Conservation (phyloP, 768 basidiomycete genomes). For the Suillus subaureus region DNA sequence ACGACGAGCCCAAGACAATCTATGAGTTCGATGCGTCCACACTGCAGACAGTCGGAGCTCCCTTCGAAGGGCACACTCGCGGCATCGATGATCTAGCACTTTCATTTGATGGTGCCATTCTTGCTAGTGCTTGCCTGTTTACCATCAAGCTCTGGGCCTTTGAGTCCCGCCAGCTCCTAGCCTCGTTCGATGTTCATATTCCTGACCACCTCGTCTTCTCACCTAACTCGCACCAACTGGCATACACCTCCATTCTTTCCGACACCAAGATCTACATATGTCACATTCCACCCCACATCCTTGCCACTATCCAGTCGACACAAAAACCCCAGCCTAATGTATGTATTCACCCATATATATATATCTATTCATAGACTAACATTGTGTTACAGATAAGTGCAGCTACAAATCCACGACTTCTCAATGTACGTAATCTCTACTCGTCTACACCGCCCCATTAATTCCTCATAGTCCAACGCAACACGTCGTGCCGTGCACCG, state of each 20-base stretch:
- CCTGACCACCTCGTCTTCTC: not conserved
- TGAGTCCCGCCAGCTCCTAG: not conserved
- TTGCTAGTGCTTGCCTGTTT: not conserved
- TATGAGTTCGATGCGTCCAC: not conserved
- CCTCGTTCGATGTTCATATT: not conserved
- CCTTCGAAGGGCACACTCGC: not conserved
- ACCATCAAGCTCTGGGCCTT: constrained; percentile 1
- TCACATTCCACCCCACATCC: not conserved
- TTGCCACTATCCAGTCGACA: not conserved
- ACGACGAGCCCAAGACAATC: not conserved
- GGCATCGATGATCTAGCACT: not conserved
- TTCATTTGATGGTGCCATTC: not conserved
- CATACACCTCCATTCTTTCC: not conserved
- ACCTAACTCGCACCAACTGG: not conserved
- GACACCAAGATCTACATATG: not conserved
- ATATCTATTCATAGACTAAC: not conserved
- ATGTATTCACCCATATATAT: not conserved
- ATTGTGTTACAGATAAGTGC: not conserved
- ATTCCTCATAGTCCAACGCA: not conserved
- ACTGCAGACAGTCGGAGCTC: not conserved
- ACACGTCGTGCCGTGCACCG: not conserved
- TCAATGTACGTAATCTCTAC: not conserved
- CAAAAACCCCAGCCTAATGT: not conserved
- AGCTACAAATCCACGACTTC: not conserved
- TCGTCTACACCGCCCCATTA: not conserved